phyloP scores from a whole-genome alignment of 2,329 filamentous ascomycete species.

The Aureobasidium sp. region DNA sequence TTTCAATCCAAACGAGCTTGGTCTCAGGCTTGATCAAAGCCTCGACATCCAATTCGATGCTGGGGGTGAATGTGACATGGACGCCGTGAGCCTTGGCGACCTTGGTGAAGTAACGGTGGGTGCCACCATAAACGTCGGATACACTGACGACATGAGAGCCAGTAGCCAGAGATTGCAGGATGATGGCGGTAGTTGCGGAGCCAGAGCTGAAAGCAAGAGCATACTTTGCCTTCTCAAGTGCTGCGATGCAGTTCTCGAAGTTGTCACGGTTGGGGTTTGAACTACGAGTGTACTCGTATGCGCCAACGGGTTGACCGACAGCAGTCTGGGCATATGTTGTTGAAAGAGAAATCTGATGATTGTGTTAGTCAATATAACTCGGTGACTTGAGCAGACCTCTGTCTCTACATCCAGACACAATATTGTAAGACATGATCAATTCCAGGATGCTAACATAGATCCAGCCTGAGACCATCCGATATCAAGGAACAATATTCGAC shows the following conservation, averaged over 20 bases:
- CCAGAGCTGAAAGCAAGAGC: conserved; percentile 92
- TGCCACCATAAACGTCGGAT: conserved; percentile 95
- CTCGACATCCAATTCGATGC: conserved; percentile 80
- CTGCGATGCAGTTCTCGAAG: conserved; percentile 85
- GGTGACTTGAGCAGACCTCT: neutral
- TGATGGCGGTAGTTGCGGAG: conserved; percentile 84
- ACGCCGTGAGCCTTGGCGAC: conserved; percentile 92
- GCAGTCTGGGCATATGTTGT: conserved; percentile 91
- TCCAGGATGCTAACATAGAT: neutral
- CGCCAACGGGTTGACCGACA: conserved; percentile 78
- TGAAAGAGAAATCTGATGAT: conserved; percentile 70
- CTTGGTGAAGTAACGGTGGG: conserved; percentile 97
- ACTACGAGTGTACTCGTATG: conserved; percentile 88
- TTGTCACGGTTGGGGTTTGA: conserved; percentile 92
- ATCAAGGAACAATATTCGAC: neutral
- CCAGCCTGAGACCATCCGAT: neutral
- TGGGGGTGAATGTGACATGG: conserved; percentile 85
- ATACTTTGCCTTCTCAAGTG: conserved; percentile 84
- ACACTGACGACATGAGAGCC: conserved; percentile 94
- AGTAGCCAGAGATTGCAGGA: conserved; percentile 83
- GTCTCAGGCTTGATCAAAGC: conserved; percentile 81
- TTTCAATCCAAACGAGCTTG: conserved; percentile 95
- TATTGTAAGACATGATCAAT: too few species aligned
- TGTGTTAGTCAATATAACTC: neutral
- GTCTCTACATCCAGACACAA: neutral